Evolutionary conservation across 768 basidiomycete species (phyloP).

Genomic region (Tulasnella sp.): DNA sequence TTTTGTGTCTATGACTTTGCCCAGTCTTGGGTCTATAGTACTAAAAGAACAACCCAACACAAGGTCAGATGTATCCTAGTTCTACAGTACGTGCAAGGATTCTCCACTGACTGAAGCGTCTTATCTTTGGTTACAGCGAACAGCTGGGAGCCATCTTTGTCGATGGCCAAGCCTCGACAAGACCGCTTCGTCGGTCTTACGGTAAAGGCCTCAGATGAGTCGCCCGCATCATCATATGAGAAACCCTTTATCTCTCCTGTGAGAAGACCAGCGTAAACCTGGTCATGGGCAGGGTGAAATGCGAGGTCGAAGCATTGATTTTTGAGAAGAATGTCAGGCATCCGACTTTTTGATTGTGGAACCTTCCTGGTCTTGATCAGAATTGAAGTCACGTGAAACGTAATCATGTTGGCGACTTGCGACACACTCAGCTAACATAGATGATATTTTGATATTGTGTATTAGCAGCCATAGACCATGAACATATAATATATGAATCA

Average conservation of each 20-base stretch:
- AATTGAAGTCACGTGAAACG: too few relatives aligned
- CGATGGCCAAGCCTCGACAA: slow-evolving; percentile 58
- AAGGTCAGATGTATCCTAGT: too few relatives aligned
- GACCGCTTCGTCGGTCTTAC: slow-evolving; percentile 70
- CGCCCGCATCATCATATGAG: slow-evolving; percentile 57
- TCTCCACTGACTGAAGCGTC: slow-evolving; percentile 57
- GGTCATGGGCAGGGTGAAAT: slow-evolving; percentile 62
- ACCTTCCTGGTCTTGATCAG: too few relatives aligned
- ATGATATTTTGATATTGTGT: too few relatives aligned
- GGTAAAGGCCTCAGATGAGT: slow-evolving; percentile 36
- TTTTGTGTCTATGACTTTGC: slow-evolving; percentile 37
- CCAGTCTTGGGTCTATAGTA: slow-evolving; percentile 52
- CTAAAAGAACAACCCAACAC: slow-evolving; percentile 28
- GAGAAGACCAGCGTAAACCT: slow-evolving; percentile 67
- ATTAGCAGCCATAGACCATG: too few relatives aligned
- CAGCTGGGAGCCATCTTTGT: slow-evolving; percentile 52
- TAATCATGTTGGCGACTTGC: too few relatives aligned
- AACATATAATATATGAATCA: too few relatives aligned
- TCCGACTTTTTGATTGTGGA: too few relatives aligned
- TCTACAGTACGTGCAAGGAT: too few relatives aligned
- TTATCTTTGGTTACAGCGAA: slow-evolving; percentile 77
- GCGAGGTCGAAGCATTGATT: slow-evolving; percentile 80
- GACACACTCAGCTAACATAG: too few relatives aligned
- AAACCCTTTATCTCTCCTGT: slow-evolving; percentile 77
- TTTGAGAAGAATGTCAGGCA: slow-evolving; percentile 55